These are phyloP conservation scores for Exidia glandulosa DNA, from an alignment of 768 basidiomycete species.

Conservation along the genomic window DNA sequence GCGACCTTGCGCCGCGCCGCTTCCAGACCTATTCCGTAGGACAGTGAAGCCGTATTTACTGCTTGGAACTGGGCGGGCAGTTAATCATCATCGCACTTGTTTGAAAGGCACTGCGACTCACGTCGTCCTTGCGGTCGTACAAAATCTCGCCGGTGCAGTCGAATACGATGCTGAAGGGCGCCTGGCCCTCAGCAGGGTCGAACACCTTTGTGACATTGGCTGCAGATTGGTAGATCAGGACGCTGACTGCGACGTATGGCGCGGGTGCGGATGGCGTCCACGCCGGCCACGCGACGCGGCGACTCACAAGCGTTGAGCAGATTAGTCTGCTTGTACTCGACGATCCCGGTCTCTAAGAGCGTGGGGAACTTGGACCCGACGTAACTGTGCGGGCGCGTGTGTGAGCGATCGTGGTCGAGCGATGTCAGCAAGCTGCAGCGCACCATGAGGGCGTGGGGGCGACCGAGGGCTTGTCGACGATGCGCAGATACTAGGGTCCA, in stretches of 20 bases:
- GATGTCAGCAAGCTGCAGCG: slow-evolving; percentile 15
- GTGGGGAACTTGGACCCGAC: slow-evolving; percentile 66
- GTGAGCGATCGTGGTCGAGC: slow-evolving; percentile 1
- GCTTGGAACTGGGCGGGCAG: slow-evolving; percentile 83
- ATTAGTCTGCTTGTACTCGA: slow-evolving; percentile 78
- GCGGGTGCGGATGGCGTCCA: background rate
- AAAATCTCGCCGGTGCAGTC: slow-evolving; percentile 76
- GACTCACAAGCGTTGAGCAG: slow-evolving; percentile 60
- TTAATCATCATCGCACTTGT: background rate
- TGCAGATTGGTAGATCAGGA: slow-evolving; percentile 15
- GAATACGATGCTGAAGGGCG: slow-evolving; percentile 71
- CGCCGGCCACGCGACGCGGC: background rate
- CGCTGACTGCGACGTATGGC: background rate
- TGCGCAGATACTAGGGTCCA: slow-evolving; percentile 51
- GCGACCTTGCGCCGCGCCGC: slow-evolving; percentile 70
- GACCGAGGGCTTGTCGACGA: slow-evolving; percentile 68
- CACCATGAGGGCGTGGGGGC: slow-evolving; percentile 58
- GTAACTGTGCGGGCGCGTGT: slow-evolving; percentile 44
- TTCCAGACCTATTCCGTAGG: slow-evolving; percentile 60
- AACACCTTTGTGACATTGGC: slow-evolving; percentile 60
- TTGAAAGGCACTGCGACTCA: slow-evolving; percentile 20
- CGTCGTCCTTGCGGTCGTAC: slow-evolving; percentile 65
- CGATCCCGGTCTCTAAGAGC: slow-evolving; percentile 51
- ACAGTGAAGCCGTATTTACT: slow-evolving; percentile 57
- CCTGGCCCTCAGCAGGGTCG: slow-evolving; percentile 56